Percentiles rank a stretch among this genome's conserved stretches.
Evolutionary conservation across 192 early-diverging fungal genomes (phyloP).

Genomic region (Backusella sp.): DNA sequence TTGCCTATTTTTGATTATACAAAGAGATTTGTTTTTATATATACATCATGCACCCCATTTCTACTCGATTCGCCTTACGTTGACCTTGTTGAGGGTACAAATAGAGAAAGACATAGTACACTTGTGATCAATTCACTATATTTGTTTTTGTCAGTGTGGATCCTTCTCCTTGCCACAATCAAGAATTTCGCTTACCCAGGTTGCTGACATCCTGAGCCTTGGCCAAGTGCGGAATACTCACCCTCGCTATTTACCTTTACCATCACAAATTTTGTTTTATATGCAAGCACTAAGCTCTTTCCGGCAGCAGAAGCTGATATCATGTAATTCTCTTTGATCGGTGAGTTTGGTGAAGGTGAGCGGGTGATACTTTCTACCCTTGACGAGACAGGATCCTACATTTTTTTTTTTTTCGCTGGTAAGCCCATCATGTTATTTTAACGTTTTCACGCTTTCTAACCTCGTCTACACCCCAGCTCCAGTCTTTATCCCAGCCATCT

Average conservation of each 20-base stretch:
- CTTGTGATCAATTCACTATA: conserved; percentile 48
- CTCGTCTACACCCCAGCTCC: conserved; percentile 32
- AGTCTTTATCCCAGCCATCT: conserved; percentile 38
- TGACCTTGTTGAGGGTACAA: conserved; percentile 45
- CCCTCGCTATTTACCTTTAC: conserved; percentile 25
- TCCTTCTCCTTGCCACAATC: not conserved
- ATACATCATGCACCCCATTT: too few relatives aligned
- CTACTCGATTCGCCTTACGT: conserved; percentile 24
- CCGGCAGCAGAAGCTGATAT: conserved; percentile 32
- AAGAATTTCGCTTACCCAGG: conserved; percentile 24
- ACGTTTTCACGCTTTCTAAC: not conserved
- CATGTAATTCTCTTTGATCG: conserved; percentile 32
- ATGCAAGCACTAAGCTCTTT: conserved; percentile 25
- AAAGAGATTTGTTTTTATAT: not conserved
- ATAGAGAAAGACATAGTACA: conserved; percentile 49
- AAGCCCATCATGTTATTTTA: too few relatives aligned
- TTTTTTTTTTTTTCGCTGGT: too few relatives aligned
- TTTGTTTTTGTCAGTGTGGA: not conserved
- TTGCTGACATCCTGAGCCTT: conserved; percentile 46
- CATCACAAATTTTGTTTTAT: conserved; percentile 37
- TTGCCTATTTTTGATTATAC: conserved; percentile 27
- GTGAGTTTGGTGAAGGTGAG: conserved; percentile 9
- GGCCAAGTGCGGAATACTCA: conserved; percentile 38
- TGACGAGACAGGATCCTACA: not conserved
- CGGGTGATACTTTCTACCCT: conserved; percentile 7